phyloP scores from a whole-genome alignment of 768 basidiomycete genomes.

The Pilatotrama ljubarskyi region DNA sequence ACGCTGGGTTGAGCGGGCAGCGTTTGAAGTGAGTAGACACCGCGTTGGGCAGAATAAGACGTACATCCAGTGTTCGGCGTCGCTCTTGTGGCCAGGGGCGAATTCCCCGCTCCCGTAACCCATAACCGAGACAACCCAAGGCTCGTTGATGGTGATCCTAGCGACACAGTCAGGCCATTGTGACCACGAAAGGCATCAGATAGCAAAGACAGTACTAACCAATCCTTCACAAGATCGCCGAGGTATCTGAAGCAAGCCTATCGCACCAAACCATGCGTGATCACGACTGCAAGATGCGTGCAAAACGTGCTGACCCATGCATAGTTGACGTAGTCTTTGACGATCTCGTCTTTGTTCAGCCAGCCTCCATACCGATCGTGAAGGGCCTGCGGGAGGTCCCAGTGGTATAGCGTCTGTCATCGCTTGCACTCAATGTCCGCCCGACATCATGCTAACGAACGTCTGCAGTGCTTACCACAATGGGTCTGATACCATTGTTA shows the following conservation, averaged over 20 bases:
- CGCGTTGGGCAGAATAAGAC: conserved; percentile 27
- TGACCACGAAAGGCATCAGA: neutral
- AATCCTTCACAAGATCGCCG: conserved; percentile 51
- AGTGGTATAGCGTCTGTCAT: conserved; percentile 47
- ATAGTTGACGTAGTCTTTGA: conserved; percentile 48
- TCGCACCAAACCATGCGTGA: too few relatives aligned
- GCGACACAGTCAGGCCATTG: neutral
- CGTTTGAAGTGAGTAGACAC: neutral
- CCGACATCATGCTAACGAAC: neutral
- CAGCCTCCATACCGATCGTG: conserved; percentile 51
- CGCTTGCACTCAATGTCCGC: neutral
- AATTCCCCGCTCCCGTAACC: conserved; percentile 45
- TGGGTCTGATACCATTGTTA: conserved; percentile 45
- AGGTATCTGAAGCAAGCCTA: conserved; percentile 47
- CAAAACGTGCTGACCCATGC: conserved; percentile 37
- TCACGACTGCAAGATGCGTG: too few relatives aligned
- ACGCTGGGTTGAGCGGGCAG: conserved; percentile 43
- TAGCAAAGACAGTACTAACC: conserved; percentile 29
- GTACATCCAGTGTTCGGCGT: conserved; percentile 73
- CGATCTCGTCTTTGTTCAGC: conserved; percentile 47
- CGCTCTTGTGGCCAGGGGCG: conserved; percentile 55
- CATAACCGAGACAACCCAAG: conserved; percentile 42
- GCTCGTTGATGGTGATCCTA: conserved; percentile 51
- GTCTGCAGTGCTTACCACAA: conserved; percentile 36
- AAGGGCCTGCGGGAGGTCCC: conserved; percentile 54